phyloP scores from a whole-genome alignment of 768 basidiomycete species.

The Pisolithus orientalis region DNA sequence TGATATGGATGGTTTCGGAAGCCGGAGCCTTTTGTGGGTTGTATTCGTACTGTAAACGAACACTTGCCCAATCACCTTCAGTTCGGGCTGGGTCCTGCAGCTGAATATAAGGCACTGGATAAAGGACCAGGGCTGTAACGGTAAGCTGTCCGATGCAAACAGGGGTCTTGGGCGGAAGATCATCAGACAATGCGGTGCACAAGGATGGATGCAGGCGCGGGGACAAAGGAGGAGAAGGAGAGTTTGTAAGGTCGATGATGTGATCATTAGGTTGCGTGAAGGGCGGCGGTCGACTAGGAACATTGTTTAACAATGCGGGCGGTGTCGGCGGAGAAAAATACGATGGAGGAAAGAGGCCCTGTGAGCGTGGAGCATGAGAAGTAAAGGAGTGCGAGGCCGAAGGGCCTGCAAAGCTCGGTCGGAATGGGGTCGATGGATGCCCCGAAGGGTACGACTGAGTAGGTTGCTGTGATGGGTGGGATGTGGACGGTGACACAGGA shows the following conservation, averaged over 20 bases:
- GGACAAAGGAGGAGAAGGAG: conserved; percentile 47
- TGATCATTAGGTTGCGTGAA: conserved; percentile 35
- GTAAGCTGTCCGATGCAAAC: conserved; percentile 83
- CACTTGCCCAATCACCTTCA: conserved; percentile 61
- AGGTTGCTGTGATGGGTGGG: conserved; percentile 12
- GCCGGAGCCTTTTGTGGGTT: conserved; percentile 44
- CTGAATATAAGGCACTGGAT: conserved; percentile 65
- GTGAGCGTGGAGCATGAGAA: conserved; percentile 15
- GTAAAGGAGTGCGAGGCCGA: conserved; percentile 30
- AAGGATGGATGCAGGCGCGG: conserved; percentile 23
- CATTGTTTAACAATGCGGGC: conserved; percentile 16
- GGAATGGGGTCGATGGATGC: conserved; percentile 30
- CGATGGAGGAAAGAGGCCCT: conserved; percentile 21
- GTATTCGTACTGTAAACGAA: conserved; percentile 68
- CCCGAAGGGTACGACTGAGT: conserved; percentile 7
- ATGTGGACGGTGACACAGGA: conserved; percentile 12
- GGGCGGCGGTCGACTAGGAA: conserved; percentile 11
- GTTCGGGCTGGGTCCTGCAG: conserved; percentile 33
- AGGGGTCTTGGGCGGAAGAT: conserved; percentile 72
- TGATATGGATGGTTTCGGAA: conserved; percentile 75
- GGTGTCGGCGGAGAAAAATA: conserved; percentile 22
- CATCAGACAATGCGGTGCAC: conserved; percentile 37
- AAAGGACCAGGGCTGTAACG: conserved; percentile 82
- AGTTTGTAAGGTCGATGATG: conserved; percentile 71
- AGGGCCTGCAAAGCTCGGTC: conserved; percentile 47